Percentiles rank a stretch among this genome's conserved stretches.
phyloP scores from a whole-genome alignment of 805 yeast species.

The Candida caryicola region DNA sequence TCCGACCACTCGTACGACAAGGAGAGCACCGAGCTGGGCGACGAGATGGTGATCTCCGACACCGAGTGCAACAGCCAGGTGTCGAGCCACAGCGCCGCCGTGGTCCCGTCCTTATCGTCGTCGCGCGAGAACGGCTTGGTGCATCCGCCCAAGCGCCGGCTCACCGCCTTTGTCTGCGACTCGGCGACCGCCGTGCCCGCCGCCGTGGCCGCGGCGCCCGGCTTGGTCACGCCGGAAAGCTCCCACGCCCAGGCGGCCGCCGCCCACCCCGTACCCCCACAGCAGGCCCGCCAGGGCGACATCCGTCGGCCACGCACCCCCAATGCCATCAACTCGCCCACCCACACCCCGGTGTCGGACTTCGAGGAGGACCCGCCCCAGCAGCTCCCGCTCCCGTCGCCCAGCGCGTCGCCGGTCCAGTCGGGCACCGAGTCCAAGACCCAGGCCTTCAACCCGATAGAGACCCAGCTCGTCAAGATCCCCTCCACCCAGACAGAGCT shows the following conservation, averaged over 20 bases:
- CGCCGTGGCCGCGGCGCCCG: neutral
- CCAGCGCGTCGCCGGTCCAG: constrained; percentile 49
- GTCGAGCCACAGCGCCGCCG: constrained; percentile 10
- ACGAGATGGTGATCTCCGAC: constrained; percentile 36
- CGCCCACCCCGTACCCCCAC: neutral
- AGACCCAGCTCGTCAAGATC: constrained; percentile 13
- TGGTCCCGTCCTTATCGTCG: constrained; percentile 8
- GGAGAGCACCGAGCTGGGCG: constrained; percentile 23
- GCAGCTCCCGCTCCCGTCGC: constrained; percentile 66
- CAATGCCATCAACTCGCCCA: constrained; percentile 25
- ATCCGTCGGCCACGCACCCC: constrained; percentile 24
- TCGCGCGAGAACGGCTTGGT: constrained; percentile 17
- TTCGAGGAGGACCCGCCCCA: constrained; percentile 34
- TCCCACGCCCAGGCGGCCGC: neutral
- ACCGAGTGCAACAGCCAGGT: constrained; percentile 25
- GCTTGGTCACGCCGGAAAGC: neutral
- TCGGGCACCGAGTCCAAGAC: constrained; percentile 14
- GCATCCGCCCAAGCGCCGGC: constrained; percentile 40
- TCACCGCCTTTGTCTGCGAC: constrained; percentile 13
- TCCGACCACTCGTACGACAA: constrained; percentile 12
- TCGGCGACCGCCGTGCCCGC: neutral
- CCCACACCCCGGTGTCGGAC: constrained; percentile 36
- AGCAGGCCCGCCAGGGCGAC: constrained; percentile 1
- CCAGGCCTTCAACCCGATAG: constrained; percentile 23
- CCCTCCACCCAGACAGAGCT: constrained; percentile 35